A percentile compares a stretch with the other conserved stretches of the same genome.
Conservation (phyloP, 225 moss, liverwort and hornwort genomes). For the Bryoerythrophyllum caledonicum region DNA sequence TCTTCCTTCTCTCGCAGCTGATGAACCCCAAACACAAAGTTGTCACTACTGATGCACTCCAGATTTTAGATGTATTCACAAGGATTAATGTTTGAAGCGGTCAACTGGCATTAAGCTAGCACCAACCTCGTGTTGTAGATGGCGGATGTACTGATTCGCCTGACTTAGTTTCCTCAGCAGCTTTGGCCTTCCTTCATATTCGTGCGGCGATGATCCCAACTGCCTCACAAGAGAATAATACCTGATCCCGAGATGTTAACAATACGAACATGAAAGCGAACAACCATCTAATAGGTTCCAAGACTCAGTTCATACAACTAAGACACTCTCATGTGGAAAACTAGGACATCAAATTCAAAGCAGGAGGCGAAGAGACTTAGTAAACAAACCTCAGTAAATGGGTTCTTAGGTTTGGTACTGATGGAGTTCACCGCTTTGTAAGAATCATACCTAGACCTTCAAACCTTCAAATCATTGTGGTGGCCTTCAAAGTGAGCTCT, state of each 20-base stretch:
- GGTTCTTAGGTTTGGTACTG: slow-evolving; percentile 22
- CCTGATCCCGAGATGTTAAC: slow-evolving; percentile 52
- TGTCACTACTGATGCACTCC: slow-evolving; percentile 7
- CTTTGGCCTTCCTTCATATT: slow-evolving; percentile 47
- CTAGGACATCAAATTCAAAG: not conserved
- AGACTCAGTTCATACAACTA: not conserved
- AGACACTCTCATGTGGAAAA: not conserved
- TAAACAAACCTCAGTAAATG: slow-evolving; percentile 39
- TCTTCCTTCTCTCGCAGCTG: slow-evolving; percentile 51
- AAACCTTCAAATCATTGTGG: too few relatives aligned
- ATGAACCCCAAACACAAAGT: slow-evolving; percentile 12
- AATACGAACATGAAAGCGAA: slow-evolving; percentile 26
- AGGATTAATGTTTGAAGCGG: not conserved
- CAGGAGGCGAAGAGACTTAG: not conserved
- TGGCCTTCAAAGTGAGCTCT: too few relatives aligned
- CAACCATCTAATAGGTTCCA: not conserved
- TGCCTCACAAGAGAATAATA: slow-evolving; percentile 51
- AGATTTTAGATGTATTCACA: not conserved
- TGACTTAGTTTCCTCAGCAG: slow-evolving; percentile 54
- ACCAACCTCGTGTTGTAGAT: slow-evolving; percentile 48
- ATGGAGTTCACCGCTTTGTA: slow-evolving; percentile 15
- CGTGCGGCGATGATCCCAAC: slow-evolving; percentile 31
- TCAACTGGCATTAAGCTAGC: not conserved
- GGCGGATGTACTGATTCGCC: slow-evolving; percentile 56
- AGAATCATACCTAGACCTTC: slow-evolving; percentile 24